A percentile compares a stretch with the other conserved stretches of the same genome.
These are phyloP conservation scores for Trichoderma breve DNA, from an alignment of 2,329 filamentous ascomycete genomes.

Conservation along the genomic window DNA sequence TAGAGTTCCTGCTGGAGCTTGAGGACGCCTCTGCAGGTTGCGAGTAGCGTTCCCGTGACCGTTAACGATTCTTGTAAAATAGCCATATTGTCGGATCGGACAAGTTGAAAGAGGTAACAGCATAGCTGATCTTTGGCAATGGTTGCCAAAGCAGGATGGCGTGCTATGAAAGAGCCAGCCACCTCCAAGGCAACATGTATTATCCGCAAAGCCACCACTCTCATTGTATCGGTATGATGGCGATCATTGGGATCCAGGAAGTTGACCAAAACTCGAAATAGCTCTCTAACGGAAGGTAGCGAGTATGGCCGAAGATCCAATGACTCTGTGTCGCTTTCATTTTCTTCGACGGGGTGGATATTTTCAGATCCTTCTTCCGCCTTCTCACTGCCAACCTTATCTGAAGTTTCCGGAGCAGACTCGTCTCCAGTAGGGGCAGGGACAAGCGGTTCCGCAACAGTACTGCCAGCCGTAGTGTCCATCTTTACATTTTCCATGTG, in stretches of 20 bases:
- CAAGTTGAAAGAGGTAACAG: conserved; percentile 91
- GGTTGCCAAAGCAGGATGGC: conserved; percentile 81
- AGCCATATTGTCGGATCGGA: conserved; percentile 93
- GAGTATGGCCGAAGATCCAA: conserved; percentile 81
- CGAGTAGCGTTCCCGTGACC: conserved; percentile 84
- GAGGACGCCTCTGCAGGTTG: conserved; percentile 84
- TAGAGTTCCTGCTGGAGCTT: conserved; percentile 97
- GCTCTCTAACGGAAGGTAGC: conserved; percentile 86
- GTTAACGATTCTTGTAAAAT: conserved; percentile 90
- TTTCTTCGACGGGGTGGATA: conserved; percentile 32
- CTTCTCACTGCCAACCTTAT: not conserved
- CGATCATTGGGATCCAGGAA: conserved; percentile 90
- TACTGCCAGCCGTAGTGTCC: conserved; percentile 56
- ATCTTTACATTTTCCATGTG: conserved; percentile 79
- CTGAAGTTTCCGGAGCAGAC: not conserved
- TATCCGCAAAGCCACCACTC: conserved; percentile 94
- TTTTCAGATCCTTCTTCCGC: conserved; percentile 17
- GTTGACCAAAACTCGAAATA: conserved; percentile 91
- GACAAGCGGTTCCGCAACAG: conserved; percentile 14
- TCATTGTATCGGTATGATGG: conserved; percentile 90
- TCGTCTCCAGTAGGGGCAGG: conserved; percentile 15
- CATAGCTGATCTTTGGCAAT: conserved; percentile 93
- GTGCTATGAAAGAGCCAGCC: conserved; percentile 89
- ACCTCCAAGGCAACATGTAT: conserved; percentile 97
- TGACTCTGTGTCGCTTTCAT: conserved; percentile 45